Evolutionary conservation across 2,329 filamentous ascomycete genomes (phyloP).

Genomic region (Curvularia verruculosa): DNA sequence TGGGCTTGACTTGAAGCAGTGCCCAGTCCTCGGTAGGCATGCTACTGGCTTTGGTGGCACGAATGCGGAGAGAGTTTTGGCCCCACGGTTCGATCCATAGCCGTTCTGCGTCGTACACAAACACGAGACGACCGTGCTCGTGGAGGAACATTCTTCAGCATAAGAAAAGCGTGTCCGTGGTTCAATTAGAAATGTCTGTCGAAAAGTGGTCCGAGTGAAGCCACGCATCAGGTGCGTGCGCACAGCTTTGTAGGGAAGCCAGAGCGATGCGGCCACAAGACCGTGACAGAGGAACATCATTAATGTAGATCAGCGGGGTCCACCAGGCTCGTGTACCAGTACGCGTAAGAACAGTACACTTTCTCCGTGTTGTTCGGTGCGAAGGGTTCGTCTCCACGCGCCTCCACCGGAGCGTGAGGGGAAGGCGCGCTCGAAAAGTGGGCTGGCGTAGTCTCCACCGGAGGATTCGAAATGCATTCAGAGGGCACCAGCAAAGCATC

Average conservation of each 20-base stretch:
- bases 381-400: neutral
- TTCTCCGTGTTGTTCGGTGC: neutral
- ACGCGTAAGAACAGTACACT: neutral
- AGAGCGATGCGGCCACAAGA: neutral
- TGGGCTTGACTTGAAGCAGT: conserved; percentile 9
- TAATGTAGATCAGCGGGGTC: neutral
- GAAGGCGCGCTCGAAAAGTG: neutral
- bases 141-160: neutral
- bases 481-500: no score
- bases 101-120: conserved; percentile 59
- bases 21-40: conserved; percentile 41
- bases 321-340: neutral
- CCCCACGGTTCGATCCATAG: conserved; percentile 60
- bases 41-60: conserved; percentile 51
- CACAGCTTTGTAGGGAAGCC: neutral
- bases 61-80: conserved; percentile 55
- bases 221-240: neutral
- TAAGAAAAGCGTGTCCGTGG: neutral
- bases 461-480: no score
- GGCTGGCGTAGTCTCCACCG: neutral
- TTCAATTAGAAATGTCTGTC: neutral
- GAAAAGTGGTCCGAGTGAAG: neutral
- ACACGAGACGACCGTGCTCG: conserved; percentile 54
- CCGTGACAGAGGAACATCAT: neutral
- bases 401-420: neutral